Conservation (phyloP, 2,329 filamentous ascomycete genomes). For the Aspergillus sp. region DNA sequence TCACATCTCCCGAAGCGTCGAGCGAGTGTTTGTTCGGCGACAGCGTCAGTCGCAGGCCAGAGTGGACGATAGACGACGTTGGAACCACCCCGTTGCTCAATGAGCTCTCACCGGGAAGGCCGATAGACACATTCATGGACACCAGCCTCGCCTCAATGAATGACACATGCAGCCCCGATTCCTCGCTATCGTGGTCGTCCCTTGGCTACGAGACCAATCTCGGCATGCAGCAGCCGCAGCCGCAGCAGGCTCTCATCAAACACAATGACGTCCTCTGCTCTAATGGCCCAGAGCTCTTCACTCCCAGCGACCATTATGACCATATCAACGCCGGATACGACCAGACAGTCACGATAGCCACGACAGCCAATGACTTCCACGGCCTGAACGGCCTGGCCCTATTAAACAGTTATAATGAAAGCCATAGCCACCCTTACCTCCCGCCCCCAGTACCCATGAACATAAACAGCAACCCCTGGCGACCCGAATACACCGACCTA, state of each 20-base stretch:
- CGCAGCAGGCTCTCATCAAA: background rate
- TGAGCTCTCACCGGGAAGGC: conserved; percentile 2
- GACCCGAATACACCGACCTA: background rate
- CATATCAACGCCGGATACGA: background rate
- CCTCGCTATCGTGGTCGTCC: conserved; percentile 9
- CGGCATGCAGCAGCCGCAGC: conserved; percentile 3
- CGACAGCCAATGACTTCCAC: background rate
- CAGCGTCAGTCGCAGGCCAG: conserved; percentile 3
- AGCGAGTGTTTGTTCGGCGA: background rate
- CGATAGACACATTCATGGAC: conserved; percentile 1
- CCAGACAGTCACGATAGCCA: background rate
- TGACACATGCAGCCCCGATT: background rate
- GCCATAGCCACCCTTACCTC: background rate
- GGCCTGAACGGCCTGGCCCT: background rate
- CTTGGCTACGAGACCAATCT: conserved; percentile 2
- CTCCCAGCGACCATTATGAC: background rate
- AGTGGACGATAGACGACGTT: conserved; percentile 5
- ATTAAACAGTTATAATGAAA: background rate
- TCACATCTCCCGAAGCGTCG: background rate
- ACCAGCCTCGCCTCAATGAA: conserved; percentile 2
- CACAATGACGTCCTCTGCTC: conserved; percentile 3
- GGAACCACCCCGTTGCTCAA: background rate
- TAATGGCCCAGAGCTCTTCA: background rate
- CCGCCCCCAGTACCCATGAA: background rate
- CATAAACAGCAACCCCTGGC: background rate